Percentiles rank a stretch among this genome's conserved stretches.
These are phyloP conservation scores for Pseudogymnoascus sp. DNA, from an alignment of 2,329 filamentous ascomycete species.

Conservation along the genomic window DNA sequence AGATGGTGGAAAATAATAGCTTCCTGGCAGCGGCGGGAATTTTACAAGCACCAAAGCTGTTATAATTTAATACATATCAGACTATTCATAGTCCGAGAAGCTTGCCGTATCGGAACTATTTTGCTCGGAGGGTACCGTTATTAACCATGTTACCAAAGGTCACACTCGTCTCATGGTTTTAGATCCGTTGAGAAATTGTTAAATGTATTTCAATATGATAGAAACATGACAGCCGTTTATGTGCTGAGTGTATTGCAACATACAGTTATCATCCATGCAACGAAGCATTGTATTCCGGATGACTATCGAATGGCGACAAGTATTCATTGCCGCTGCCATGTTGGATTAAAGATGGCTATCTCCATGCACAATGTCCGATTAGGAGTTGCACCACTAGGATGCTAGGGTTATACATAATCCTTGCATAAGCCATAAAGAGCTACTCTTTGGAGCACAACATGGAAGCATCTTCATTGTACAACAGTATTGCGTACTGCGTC, in stretches of 20 bases:
- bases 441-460: background rate
- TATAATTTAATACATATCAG: background rate
- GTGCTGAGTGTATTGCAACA: background rate
- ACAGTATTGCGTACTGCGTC: background rate
- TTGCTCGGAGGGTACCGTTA: background rate
- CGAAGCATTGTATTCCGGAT: background rate
- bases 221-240: background rate
- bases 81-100: background rate
- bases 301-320: background rate
- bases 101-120: background rate
- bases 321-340: background rate
- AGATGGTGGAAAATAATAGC: conserved; percentile 16
- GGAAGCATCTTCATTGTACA: background rate
- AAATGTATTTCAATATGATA: background rate
- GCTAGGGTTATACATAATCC: background rate
- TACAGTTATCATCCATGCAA: background rate
- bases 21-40: background rate
- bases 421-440: background rate
- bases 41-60: background rate
- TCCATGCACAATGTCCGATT: background rate
- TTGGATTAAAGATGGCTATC: background rate
- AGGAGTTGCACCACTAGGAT: background rate
- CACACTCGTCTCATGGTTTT: background rate
- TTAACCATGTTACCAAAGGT: background rate
- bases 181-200: background rate